Evolutionary conservation across 2,329 filamentous ascomycete species (phyloP), one percentile per base, ranked within the genome.

Genomic region (Hypoxylon sp.): DNA sequence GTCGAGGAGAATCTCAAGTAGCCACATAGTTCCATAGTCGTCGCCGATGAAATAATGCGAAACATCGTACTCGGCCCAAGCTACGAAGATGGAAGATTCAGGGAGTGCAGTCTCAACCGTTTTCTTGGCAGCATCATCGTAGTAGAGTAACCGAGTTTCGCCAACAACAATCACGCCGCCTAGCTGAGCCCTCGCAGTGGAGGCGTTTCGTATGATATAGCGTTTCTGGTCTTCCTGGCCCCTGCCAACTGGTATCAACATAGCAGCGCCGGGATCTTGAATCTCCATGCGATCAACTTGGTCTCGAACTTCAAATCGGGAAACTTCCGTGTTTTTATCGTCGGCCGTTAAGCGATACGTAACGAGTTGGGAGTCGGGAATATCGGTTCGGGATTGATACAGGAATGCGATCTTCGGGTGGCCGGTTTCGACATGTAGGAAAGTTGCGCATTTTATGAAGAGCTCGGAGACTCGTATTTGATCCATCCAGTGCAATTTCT

Each of bases 11-110:
- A 99, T 87, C 76, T 93, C 93, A 37, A 99, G 81, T n/a, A 97
- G 82, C 75, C 95, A 94, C 23, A 99, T 79, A 52, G 86, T 87
- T 14, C 96, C 95, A 75, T 96, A 97, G 72, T 97, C 94, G 76
- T 99, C 96, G 1, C 91, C 94, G 2, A 99, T 81, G n/a, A 97
- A 83, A 81, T 94, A 98, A 73, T 91, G 87, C 39, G 91, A 90
- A 23, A 89, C 88, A 73, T 98, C 92, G 54, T 96, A 89, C 73
- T 90, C 88, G 67, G 92, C 91, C 94, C 95, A 99, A 1, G 93
- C 89, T n/a, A 96, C 91, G 72, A 96, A 98, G 34, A 97, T 90
- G 2, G 91, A 93, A 0, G 94, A 87, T 61, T 95, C 89, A 0
- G 88, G 83, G 2, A 97, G 80, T 0, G 84, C 81, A 7, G 89